Base-by-base conservation (phyloP, 1,284 basidiomycete species). In the Afroboletus lepidellus region DNA sequence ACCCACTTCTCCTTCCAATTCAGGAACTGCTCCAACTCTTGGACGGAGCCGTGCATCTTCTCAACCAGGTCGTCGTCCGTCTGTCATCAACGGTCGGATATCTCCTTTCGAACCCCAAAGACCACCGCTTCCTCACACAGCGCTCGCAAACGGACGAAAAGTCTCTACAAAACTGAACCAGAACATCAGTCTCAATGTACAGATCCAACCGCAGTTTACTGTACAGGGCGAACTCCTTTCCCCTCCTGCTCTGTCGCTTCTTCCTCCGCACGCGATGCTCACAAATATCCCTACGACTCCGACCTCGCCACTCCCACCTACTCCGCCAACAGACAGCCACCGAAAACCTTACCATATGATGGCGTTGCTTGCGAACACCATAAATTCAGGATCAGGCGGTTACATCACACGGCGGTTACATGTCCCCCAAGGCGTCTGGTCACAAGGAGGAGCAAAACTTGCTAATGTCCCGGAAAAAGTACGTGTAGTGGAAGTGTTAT, bases 291-390 rank as follows among this genome's bases (percentile, higher is more conserved):
- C 85, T 24, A 83, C 81, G 7, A 87, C 86, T 5, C 88, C 90
- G 8, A 78, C 77, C 39, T 91, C 90, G 5, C 87, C 87, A 5
- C 74, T 90, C 36, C 89, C 89, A 13, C 81, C 81, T 2, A 69
- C 74, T 27, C 78, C 87, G 16, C 92, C 92, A 1, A 70, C 73
- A 6, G 88, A 93, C 60, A 75, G 85, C n/a, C 70, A 90, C 46
- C 79, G 89, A 51, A 87, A 93, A 57, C 93, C 94, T 7, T 97
- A 96, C 69, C 89, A 95, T 67, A 80, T 98, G 75, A 89, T 98
- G 85, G 78, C 79, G 48, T 79, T 92, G 29, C 73, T 97, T 21
- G 79, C 84, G 52, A 79, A 76, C 38, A 94, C 93, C 15, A 94
- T 96, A 82, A 81, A 81, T 25, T 83, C 84, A n/a, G 77, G 80